These are phyloP conservation scores for Arbutus unedo DNA, from an alignment of 148 eudicot genomes.

Conservation along the genomic window DNA sequence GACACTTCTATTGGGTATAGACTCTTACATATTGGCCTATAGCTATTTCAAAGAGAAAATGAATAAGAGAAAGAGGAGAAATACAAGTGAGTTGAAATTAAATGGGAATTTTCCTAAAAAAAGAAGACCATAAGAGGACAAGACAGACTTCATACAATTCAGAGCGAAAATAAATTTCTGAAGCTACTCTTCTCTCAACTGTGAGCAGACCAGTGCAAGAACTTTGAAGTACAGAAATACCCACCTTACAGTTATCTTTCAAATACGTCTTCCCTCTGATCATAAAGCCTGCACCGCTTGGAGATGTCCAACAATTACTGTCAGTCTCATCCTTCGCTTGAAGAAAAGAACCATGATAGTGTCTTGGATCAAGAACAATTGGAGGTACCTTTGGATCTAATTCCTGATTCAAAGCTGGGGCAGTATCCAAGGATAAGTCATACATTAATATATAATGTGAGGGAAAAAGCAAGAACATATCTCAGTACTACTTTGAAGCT, in stretches of 20 bases:
- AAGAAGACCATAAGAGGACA: neutral
- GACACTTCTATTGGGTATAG: neutral
- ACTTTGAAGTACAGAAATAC: conserved; percentile 11
- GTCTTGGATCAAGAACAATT: conserved; percentile 46
- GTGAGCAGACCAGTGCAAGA: neutral
- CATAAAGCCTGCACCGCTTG: conserved; percentile 79
- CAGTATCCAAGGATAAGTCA: conserved; percentile 33
- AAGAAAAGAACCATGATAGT: conserved; percentile 59
- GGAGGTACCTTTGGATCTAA: conserved; percentile 51
- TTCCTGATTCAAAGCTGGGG: conserved; percentile 39
- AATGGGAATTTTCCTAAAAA: neutral
- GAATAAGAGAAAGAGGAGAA: neutral
- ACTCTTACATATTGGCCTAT: neutral
- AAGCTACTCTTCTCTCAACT: neutral
- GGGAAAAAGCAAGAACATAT: neutral
- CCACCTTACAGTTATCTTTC: conserved; percentile 67
- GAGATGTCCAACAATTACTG: conserved; percentile 85
- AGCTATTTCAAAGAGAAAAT: neutral
- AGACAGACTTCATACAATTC: neutral
- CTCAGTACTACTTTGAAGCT: conserved; percentile 5
- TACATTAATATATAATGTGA: neutral
- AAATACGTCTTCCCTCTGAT: conserved; percentile 88
- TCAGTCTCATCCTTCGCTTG: conserved; percentile 70
- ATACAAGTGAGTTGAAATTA: neutral
- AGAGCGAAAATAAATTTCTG: neutral